Evolutionary conservation across 371 early-diverging fungal genomes (phyloP).

Genomic region (Mucor indicus): DNA sequence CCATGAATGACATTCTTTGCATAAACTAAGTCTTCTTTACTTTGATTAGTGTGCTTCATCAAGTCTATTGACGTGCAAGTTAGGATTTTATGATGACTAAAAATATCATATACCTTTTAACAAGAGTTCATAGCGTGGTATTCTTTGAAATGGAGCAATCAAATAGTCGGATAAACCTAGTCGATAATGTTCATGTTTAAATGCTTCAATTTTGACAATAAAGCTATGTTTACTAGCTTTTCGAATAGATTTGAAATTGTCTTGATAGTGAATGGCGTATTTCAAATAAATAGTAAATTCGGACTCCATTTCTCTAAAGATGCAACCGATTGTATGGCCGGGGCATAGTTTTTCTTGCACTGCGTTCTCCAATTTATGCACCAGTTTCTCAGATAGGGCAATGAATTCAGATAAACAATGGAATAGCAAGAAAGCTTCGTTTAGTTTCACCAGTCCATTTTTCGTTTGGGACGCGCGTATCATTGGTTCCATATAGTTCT

Average conservation of each 20-base stretch:
- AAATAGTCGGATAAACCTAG: slow-evolving; percentile 40
- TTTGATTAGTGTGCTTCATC: slow-evolving; percentile 11
- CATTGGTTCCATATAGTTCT: slow-evolving; percentile 45
- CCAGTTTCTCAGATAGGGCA: neutral
- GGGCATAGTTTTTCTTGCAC: too few species aligned
- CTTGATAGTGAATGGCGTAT: slow-evolving; percentile 42
- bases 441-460: slow-evolving; percentile 22
- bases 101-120: slow-evolving; percentile 51
- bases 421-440: slow-evolving; percentile 32
- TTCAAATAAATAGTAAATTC: slow-evolving; percentile 36
- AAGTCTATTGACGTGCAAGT: too few species aligned
- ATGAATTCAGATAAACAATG: slow-evolving; percentile 27
- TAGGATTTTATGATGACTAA: too few species aligned
- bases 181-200: slow-evolving; percentile 28
- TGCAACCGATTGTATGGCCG: slow-evolving; percentile 12
- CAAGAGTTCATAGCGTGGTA: slow-evolving; percentile 42
- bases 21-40: neutral
- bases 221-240: slow-evolving; percentile 31
- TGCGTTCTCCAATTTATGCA: slow-evolving; percentile 2
- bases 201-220: slow-evolving; percentile 34
- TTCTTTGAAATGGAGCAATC: slow-evolving; percentile 44
- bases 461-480: slow-evolving; percentile 18
- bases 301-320: slow-evolving; percentile 26
- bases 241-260: slow-evolving; percentile 31
- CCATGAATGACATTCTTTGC: slow-evolving; percentile 12